A percentile compares a stretch with the other conserved stretches of the same genome.
Evolutionary conservation across 148 eudicot genomes (phyloP).

Genomic region (Pouteria glomerata): DNA sequence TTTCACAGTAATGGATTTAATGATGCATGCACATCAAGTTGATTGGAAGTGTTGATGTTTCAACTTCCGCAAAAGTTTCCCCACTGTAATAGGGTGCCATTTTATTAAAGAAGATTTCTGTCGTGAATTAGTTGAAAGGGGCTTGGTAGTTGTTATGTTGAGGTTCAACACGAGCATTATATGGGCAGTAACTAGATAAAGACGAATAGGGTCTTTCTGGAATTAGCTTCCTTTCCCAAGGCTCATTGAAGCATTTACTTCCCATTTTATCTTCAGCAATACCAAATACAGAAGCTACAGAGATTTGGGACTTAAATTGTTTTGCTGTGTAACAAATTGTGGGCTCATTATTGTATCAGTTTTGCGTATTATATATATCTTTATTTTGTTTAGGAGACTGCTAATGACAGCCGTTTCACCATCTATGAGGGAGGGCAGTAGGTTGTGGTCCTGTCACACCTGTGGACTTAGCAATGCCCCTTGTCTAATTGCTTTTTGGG

Average conservation of each 20-base stretch:
- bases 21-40: background rate
- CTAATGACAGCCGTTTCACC: background rate
- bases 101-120: background rate
- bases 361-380: background rate
- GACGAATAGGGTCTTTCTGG: background rate
- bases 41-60: background rate
- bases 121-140: background rate
- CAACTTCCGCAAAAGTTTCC: background rate
- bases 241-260: background rate
- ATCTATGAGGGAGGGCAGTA: background rate
- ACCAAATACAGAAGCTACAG: background rate
- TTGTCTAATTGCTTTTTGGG: background rate
- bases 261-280: background rate
- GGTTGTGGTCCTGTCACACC: background rate
- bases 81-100: background rate
- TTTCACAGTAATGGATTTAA: background rate
- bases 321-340: background rate
- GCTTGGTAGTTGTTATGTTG: background rate
- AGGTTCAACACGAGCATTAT: background rate
- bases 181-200: background rate
- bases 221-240: background rate
- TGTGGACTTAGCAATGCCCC: background rate
- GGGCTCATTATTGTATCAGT: background rate
- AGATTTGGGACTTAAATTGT: background rate
- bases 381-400: background rate